Evolutionary conservation across 495 filamentous ascomycete genomes (phyloP), one percentile per base, ranked within the genome.

Genomic region (Hypoxylon lenormandii): DNA sequence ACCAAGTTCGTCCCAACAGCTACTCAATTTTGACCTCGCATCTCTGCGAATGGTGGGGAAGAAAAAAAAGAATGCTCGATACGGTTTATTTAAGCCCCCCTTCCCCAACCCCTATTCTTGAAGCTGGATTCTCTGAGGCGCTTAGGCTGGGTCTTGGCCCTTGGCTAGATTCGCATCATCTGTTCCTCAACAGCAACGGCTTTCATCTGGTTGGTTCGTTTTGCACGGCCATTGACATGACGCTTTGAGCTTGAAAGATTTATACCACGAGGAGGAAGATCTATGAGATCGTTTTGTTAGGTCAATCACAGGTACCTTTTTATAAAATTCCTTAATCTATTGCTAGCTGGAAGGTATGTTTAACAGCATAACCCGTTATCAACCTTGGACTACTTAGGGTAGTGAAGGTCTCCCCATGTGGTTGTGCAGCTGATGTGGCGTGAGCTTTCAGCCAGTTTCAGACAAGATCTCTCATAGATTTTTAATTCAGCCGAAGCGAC

Each of bases 1-100:
- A n/a, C n/a, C 10, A 58, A 18, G n/a, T 62, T 49, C 46, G 36
- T 59, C 43, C 64, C 45, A 47, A 54, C 45, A 47, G 49, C 21
- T 19, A 15, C 54, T 58, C 10, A 33, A 16, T 58, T 30, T 43
- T 13, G 2, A 33, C 19, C 22, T 19, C n/a, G 22, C 15, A 5
- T 11, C 11, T 47, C n/a, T 21, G 22, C 1, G 4, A 36, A 18
- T 22, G 38, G 10, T 22, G 21, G 21, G 38, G 18, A 43, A 19
- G 36, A 52, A 40, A 26, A 18, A 12, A 2, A 21, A 4, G 18
- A 48, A 6, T 15, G 11, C 21, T 13, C 8, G 10, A 15, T 47
- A 18, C 28, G 15, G 7, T 6, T 4, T 18, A 18, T 42, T 42
- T 13, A 16, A 42, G 38, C 15, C 38, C 11, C 38, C 5, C 38